Evolutionary conservation across 225 moss, liverwort and hornwort genomes (phyloP).

Genomic region (Bryoerythrophyllum caledonicum): DNA sequence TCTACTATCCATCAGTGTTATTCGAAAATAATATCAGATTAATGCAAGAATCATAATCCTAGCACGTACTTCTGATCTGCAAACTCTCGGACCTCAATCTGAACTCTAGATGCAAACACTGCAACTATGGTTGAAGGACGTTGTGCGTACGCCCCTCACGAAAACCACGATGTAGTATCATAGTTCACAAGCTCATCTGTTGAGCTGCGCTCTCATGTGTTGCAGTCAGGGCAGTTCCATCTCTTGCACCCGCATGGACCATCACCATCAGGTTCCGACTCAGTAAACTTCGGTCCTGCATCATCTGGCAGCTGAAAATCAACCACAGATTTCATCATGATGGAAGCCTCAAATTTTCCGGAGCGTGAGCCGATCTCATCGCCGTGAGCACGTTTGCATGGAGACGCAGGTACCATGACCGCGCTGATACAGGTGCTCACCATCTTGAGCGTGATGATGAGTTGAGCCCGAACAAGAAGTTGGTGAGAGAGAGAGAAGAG

Average conservation of each 20-base stretch:
- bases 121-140: no score
- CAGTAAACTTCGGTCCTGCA: neutral
- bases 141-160: neutral
- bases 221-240: slow-evolving; percentile 15
- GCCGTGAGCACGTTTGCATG: neutral
- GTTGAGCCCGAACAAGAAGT: neutral
- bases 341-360: no score
- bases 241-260: neutral
- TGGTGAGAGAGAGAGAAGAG: neutral
- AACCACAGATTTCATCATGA: neutral
- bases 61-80: neutral
- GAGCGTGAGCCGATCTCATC: neutral
- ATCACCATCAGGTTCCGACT: neutral
- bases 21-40: neutral
- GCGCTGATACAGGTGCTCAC: neutral
- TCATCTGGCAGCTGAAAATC: neutral
- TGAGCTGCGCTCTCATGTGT: no score
- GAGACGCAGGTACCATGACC: neutral
- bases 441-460: neutral
- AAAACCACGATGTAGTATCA: neutral
- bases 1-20: neutral
- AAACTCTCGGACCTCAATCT: neutral
- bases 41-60: neutral
- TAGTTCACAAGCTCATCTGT: neutral
- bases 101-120: neutral